phyloP scores from a whole-genome alignment of 352 stramenopile species.

The Lagenidium giganteum region DNA sequence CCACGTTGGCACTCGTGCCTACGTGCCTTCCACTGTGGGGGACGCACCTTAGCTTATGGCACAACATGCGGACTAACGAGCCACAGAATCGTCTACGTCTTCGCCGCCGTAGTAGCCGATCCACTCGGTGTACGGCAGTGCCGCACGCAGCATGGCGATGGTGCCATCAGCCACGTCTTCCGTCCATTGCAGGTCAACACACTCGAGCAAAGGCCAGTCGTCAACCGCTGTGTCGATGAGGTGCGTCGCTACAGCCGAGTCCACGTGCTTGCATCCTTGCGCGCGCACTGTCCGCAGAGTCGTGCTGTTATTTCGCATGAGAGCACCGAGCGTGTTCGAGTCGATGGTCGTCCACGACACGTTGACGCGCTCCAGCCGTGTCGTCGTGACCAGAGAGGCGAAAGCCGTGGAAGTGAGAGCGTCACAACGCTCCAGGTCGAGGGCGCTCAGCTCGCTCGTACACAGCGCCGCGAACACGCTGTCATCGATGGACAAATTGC shows the following conservation, averaged over 20 bases:
- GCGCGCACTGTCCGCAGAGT: constrained; percentile 4
- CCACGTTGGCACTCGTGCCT: no score
- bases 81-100: no score
- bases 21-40: no score
- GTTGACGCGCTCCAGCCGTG: constrained; percentile 2
- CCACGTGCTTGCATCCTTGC: constrained; percentile 5
- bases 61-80: no score
- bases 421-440: constrained; percentile 10
- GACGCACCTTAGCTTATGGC: no score
- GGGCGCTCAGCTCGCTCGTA: neutral
- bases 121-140: no score
- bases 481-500: constrained; percentile 6
- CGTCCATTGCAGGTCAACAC: no score
- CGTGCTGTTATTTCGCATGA: neutral
- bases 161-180: no score
- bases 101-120: no score
- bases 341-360: constrained; percentile 9
- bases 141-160: no score
- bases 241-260: constrained; percentile 1
- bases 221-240: neutral
- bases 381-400: neutral
- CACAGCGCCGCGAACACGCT: constrained; percentile 2
- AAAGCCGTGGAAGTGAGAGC: constrained; percentile 3
- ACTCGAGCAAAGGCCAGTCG: neutral
- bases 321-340: neutral